These are phyloP conservation scores for Limnanthes douglasii DNA, from an alignment of 345 rosid genomes.

Conservation along the genomic window DNA sequence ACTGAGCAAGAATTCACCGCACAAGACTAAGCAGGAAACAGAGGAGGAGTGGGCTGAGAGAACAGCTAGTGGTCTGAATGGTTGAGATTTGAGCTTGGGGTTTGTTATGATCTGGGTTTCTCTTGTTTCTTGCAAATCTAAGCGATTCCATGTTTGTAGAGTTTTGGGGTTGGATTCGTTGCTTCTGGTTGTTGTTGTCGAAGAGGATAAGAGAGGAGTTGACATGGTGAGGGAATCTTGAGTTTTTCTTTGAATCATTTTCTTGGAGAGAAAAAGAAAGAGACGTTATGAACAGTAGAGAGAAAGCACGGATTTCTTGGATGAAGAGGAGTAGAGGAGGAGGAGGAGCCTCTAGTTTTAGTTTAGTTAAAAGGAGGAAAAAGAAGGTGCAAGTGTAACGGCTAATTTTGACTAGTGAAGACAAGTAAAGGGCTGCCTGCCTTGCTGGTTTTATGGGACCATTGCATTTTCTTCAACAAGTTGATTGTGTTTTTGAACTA, in stretches of 20 bases:
- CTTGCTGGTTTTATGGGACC: too few relatives aligned
- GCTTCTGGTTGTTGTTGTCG: constrained; percentile 17
- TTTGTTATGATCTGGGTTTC: constrained; percentile 10
- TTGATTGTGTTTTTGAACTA: too few relatives aligned
- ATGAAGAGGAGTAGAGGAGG: constrained; percentile 2
- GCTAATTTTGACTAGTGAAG: constrained; percentile 51
- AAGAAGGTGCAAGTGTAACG: constrained; percentile 34
- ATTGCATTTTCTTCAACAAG: too few relatives aligned
- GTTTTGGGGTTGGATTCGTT: constrained; percentile 36
- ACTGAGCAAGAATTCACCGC: constrained; percentile 83
- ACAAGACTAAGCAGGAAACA: constrained; percentile 66
- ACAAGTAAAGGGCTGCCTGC: too few relatives aligned
- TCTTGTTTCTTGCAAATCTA: constrained; percentile 16
- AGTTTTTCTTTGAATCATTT: constrained; percentile 7
- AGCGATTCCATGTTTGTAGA: constrained; percentile 22
- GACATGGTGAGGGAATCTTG: constrained; percentile 22
- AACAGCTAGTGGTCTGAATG: constrained; percentile 48
- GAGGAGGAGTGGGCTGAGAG: constrained; percentile 76
- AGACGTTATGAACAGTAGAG: constrained; percentile 1
- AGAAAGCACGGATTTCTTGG: constrained; percentile 22
- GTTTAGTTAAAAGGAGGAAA: constrained; percentile 12
- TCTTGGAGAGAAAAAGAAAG: constrained; percentile 2
- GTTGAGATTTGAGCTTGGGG: constrained; percentile 19
- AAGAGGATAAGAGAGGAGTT: constrained; percentile 38
- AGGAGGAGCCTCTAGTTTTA: too few relatives aligned